Percentiles rank a stretch among this genome's conserved stretches.
These are phyloP conservation scores for Liriodendron chinense DNA, from an alignment of 164 flowering plant genomes.

Conservation along the genomic window DNA sequence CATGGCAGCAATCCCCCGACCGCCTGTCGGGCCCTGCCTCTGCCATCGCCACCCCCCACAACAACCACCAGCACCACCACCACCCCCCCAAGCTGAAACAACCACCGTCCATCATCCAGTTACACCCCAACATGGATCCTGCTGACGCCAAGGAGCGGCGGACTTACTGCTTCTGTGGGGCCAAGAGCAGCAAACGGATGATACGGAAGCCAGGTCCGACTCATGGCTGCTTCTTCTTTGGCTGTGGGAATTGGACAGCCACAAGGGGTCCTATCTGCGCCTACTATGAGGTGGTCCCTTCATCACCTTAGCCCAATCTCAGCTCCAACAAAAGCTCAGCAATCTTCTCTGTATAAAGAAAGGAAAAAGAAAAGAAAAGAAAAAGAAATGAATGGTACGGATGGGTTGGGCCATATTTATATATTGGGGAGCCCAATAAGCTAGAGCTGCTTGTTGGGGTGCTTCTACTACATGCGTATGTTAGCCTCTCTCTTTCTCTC, in stretches of 20 bases:
- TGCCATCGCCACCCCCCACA: conserved; percentile 1
- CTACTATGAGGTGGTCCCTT: conserved; percentile 65
- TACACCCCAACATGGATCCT: conserved; percentile 32
- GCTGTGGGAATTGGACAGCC: conserved; percentile 90
- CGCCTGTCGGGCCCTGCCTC: neutral
- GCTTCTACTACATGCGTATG: conserved; percentile 14
- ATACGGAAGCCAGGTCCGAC: conserved; percentile 73
- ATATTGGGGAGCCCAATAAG: neutral
- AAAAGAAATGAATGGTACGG: neutral
- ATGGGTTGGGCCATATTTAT: neutral
- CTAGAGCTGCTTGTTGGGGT: conserved; percentile 16
- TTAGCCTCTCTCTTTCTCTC: conserved; percentile 1
- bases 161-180: conserved; percentile 71
- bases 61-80: neutral
- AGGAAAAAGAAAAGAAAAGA: conserved; percentile 10
- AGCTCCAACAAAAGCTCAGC: neutral
- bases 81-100: conserved; percentile 32
- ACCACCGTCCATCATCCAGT: conserved; percentile 30
- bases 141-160: conserved; percentile 17
- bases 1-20: conserved; percentile 41
- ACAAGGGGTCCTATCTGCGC: conserved; percentile 71
- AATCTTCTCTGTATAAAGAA: conserved; percentile 12
- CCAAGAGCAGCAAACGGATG: conserved; percentile 56
- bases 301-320: conserved; percentile 24
- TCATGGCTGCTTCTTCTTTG: conserved; percentile 79